phyloP scores from a whole-genome alignment of 345 rosid genomes.

The Alliaria petiolata region DNA sequence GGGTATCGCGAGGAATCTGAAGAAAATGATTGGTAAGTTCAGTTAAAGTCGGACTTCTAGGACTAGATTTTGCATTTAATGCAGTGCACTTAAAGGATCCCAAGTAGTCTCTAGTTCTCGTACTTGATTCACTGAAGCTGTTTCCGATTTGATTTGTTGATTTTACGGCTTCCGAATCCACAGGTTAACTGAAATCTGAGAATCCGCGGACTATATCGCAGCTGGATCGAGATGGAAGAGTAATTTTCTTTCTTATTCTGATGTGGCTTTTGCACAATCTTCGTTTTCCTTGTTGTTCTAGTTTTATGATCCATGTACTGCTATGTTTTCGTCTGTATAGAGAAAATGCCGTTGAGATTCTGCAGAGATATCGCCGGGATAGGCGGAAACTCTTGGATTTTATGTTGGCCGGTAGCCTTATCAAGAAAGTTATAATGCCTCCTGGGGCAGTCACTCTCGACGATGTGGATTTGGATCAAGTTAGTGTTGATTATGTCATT shows the following conservation, averaged over 20 bases:
- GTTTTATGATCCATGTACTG: background rate
- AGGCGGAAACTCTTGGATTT: conserved; percentile 77
- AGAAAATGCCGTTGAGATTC: conserved; percentile 67
- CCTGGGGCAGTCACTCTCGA: conserved; percentile 96
- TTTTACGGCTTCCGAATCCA: conserved; percentile 1
- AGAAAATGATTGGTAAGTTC: conserved; percentile 10
- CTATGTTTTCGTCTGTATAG: conserved; percentile 30
- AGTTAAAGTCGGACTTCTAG: background rate
- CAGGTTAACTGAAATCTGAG: conserved; percentile 10
- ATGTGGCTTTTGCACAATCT: background rate
- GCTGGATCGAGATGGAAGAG: conserved; percentile 37
- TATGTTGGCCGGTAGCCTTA: conserved; percentile 75
- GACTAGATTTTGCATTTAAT: background rate
- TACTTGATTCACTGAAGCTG: background rate
- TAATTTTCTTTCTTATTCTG: background rate
- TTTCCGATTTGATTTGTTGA: background rate
- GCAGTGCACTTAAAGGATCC: background rate
- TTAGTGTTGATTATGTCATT: conserved; percentile 91
- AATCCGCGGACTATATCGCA: background rate
- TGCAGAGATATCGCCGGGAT: conserved; percentile 89
- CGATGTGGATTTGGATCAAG: conserved; percentile 98
- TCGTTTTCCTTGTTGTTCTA: background rate
- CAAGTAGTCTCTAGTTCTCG: background rate
- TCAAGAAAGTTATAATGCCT: conserved; percentile 95
- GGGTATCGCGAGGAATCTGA: background rate